Base-by-base conservation (phyloP, 305 asterid species). In the Fraxinus latifolia region DNA sequence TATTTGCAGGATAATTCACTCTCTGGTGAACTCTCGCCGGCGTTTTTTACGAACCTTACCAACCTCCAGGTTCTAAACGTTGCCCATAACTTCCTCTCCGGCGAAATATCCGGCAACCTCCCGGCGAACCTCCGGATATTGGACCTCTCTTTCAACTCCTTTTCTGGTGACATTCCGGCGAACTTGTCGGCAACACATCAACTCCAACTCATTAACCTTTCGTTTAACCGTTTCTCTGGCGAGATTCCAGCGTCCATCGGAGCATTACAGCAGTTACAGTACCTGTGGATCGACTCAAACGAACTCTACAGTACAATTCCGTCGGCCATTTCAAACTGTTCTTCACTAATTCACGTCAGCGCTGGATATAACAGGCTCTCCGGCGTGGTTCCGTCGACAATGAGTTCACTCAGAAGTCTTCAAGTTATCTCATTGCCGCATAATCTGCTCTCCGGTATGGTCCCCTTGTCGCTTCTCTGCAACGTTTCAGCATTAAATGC, bases 301-400 rank as follows among this genome's bases (percentile, higher is more conserved):
- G 37, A 77, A 17, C 88, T 94, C 31, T 82, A 81, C 68, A 94
- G 97, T 0, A 94, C 98, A 4, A 87, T 94, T 71, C 95, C 97
- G 6, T 92, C 98, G n/a, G 93, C 96, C 37, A 82, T 94, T 3
- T 87, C 93, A 7, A 94, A 94, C 87, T 90, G 95, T 39, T 87
- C 93, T 29, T 74, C 92, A 33, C 87, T 94, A 39, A 77, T 94
- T 76, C 92, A 91, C 53, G 37, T 93, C 82, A 90, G 94, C 62
- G 94, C 91, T 71, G 92, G 89, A 39, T 85, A 85, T 47, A 93
- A 93, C 37, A 75, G 29, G 80, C 89, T 92, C 0, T 88, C 90
- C 50, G 98, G 97, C 23, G 82, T 87, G 2, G 86, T 93, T 53
- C 98, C 98, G 68, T 88, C 91, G 82, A 87, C 91, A 3, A 83